phyloP scores from a whole-genome alignment of 2,329 filamentous ascomycete genomes.

The Exophiala calicioides region DNA sequence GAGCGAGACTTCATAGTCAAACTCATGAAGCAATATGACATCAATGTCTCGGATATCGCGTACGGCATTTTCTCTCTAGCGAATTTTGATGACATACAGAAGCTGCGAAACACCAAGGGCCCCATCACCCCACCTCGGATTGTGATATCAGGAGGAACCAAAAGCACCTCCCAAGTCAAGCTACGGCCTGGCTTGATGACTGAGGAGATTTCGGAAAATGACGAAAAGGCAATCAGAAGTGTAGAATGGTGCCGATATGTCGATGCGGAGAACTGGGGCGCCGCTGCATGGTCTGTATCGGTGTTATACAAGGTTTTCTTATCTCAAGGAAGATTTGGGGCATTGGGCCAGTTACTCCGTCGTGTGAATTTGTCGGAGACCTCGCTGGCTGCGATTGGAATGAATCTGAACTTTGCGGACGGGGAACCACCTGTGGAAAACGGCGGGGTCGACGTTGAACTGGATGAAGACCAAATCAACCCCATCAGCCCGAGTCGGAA shows the following conservation, averaged over 20 bases:
- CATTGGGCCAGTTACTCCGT: conserved; percentile 56
- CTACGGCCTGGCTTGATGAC: conserved; percentile 72
- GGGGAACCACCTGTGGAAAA: conserved; percentile 31
- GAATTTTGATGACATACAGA: conserved; percentile 55
- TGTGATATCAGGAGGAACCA: conserved; percentile 23
- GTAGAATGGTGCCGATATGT: conserved; percentile 83
- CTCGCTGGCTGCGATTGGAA: conserved; percentile 43
- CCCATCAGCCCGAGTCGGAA: conserved; percentile 31
- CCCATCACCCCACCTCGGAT: conserved; percentile 17
- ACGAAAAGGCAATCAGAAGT: conserved; percentile 74
- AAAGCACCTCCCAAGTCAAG: conserved; percentile 35
- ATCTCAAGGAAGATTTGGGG: conserved; percentile 61
- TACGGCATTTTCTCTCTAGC: conserved; percentile 46
- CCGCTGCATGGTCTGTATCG: conserved; percentile 68
- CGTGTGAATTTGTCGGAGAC: conserved; percentile 53
- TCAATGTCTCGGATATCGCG: conserved; percentile 74
- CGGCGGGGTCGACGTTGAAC: conserved; percentile 26
- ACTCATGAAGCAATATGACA: conserved; percentile 71
- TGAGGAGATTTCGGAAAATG: conserved; percentile 57
- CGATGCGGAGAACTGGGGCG: conserved; percentile 65
- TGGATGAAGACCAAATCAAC: conserved; percentile 33
- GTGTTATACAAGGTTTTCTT: conserved; percentile 82
- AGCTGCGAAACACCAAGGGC: conserved; percentile 9
- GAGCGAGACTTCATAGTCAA: conserved; percentile 69
- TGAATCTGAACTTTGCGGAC: conserved; percentile 34